phyloP scores from a whole-genome alignment of 257 asterid genomes.

The Nicotiana tabacum region DNA sequence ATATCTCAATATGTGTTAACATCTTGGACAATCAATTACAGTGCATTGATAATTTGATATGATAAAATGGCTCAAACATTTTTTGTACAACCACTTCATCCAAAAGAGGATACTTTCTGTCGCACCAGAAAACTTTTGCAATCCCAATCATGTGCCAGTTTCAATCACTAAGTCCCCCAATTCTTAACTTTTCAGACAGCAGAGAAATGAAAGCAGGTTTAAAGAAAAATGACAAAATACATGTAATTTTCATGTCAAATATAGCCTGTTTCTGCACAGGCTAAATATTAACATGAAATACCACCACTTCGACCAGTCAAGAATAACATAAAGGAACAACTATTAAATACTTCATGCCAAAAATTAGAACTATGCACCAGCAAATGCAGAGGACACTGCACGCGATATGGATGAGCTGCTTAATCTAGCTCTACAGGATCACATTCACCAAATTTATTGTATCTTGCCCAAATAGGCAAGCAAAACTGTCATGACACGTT shows the following conservation, averaged over 20 bases:
- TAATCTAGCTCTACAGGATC: neutral
- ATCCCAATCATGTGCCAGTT: neutral
- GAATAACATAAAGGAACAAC: neutral
- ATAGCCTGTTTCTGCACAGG: constrained; percentile 4
- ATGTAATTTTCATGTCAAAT: neutral
- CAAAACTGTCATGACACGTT: neutral
- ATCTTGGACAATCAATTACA: neutral
- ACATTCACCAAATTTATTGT: neutral
- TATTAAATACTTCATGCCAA: neutral
- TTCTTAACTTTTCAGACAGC: neutral
- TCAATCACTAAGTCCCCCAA: neutral
- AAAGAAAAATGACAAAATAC: too few species aligned
- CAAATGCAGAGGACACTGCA: neutral
- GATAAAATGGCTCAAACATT: neutral
- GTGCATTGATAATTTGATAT: neutral
- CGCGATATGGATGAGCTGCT: neutral
- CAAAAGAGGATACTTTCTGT: neutral
- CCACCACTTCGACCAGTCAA: neutral
- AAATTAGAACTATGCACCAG: neutral
- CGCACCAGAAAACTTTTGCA: neutral
- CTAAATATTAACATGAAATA: neutral
- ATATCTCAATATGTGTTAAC: neutral
- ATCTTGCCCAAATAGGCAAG: neutral
- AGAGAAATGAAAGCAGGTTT: neutral
- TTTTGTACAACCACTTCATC: neutral